Base-by-base conservation (phyloP, 192 early-diverging fungal genomes). In the Coemansia sp. region DNA sequence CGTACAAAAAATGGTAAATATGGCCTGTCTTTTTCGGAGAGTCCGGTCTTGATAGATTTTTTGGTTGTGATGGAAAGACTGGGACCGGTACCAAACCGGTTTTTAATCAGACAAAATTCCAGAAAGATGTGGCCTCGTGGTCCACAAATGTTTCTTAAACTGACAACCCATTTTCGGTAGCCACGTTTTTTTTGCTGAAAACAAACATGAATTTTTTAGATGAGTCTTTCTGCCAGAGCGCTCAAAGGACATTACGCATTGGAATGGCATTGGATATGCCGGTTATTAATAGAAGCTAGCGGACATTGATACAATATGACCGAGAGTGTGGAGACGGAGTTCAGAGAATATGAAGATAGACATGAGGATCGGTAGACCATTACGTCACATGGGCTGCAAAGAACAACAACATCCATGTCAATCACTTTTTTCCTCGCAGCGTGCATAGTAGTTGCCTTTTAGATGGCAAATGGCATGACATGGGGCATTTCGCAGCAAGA, bases 401-500 rank as follows among this genome's bases (percentile, higher is more conserved):
- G 40, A 1, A 48, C 4, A 20, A 48, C 5, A 19, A 19, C 17
- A n/a, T 48, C 19, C 19, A 15, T 48, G 19, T 19, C 15, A 56
- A 56, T 36, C n/a, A n/a, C 52, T 17, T 34, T n/a, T n/a, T n/a
- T n/a, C n/a, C n/a, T n/a, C n/a, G n/a, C n/a, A n/a, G n/a, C n/a
- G n/a, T n/a, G n/a, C n/a, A n/a, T n/a, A n/a, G n/a, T n/a, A n/a
- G 14, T 31, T 31, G 28, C 28, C 28, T 31, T 31, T 31, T 31
- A 5, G 5, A 22, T 15, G 34, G 31, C n/a, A 28, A 26, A 34
- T 55, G 54, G 54, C 54, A 31, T 56, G 54, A 56, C 54, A n/a
- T 4, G 14, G 53, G 52, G 5, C 9, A 44, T n/a, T 12, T 12
- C 14, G 42, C 42, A 42, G 40, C 14, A 42, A 42, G 15, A 42